phyloP scores from a whole-genome alignment of 495 filamentous ascomycete species.

The Daldinia grandis region DNA sequence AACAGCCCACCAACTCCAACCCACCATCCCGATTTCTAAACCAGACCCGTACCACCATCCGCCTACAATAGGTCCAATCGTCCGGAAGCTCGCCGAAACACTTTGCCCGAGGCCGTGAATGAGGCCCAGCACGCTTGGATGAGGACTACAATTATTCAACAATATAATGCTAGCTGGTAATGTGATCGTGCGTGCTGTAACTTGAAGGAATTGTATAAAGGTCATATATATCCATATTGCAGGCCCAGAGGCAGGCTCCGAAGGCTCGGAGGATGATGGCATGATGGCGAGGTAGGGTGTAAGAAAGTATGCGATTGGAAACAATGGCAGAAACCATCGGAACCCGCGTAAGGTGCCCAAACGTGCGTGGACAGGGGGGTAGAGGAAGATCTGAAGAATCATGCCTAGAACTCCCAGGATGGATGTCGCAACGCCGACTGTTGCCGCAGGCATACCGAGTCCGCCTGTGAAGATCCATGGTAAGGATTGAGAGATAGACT shows the following conservation, averaged over 20 bases:
- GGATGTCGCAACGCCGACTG: conserved; percentile 79
- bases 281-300: conserved; percentile 77
- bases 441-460: conserved; percentile 75
- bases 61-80: conserved; percentile 76
- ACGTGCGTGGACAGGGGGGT: conserved; percentile 71
- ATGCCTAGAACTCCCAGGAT: conserved; percentile 82
- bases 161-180: conserved; percentile 80
- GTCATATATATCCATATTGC: conserved; percentile 75
- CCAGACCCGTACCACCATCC: conserved; percentile 77
- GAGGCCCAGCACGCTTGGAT: conserved; percentile 80
- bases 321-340: conserved; percentile 72
- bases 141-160: conserved; percentile 83
- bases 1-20: conserved; percentile 80
- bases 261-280: conserved; percentile 66
- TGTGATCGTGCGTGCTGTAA: conserved; percentile 80
- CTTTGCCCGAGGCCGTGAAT: conserved; percentile 84
- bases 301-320: conserved; percentile 77
- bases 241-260: conserved; percentile 70
- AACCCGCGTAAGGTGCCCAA: conserved; percentile 75
- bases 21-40: conserved; percentile 73
- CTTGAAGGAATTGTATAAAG: conserved; percentile 73
- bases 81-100: conserved; percentile 74
- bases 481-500: conserved; percentile 44
- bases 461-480: conserved; percentile 83
- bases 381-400: conserved; percentile 77